A percentile compares a stretch with the other conserved stretches of the same genome.
Evolutionary conservation across 805 yeast species (phyloP).

Genomic region (Saccharomycopsis fermentans): DNA sequence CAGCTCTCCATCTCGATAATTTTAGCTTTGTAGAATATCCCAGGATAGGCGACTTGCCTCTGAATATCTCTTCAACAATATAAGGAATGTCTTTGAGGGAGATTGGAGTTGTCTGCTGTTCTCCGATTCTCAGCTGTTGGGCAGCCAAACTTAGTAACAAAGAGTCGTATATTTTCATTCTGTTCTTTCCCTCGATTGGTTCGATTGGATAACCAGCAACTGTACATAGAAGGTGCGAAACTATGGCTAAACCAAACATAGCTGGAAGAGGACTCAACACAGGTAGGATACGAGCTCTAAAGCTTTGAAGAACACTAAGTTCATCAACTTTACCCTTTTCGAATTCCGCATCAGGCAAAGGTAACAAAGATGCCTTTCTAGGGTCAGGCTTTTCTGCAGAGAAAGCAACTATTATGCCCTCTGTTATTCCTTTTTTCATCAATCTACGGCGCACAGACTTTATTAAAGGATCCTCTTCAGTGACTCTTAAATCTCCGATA

Average conservation of each 20-base stretch:
- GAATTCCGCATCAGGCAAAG: constrained; percentile 73
- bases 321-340: constrained; percentile 79
- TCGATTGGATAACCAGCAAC: constrained; percentile 87
- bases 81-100: constrained; percentile 67
- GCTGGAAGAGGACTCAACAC: constrained; percentile 97
- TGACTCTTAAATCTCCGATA: constrained; percentile 76
- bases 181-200: constrained; percentile 81
- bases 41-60: constrained; percentile 85
- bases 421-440: constrained; percentile 64
- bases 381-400: constrained; percentile 97
- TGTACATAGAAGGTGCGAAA: constrained; percentile 68
- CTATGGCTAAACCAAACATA: constrained; percentile 84
- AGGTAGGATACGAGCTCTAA: constrained; percentile 89
- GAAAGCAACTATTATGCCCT: constrained; percentile 78
- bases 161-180: constrained; percentile 78
- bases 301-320: constrained; percentile 75
- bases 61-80: constrained; percentile 81
- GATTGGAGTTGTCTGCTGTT: constrained; percentile 69
- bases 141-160: constrained; percentile 76
- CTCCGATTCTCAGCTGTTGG: constrained; percentile 73
- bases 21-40: constrained; percentile 73
- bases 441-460: constrained; percentile 78
- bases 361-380: constrained; percentile 77
- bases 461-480: constrained; percentile 92
- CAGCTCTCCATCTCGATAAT: constrained; percentile 77